Base-by-base conservation (phyloP, 192 early-diverging fungal species). In the Backusella mclennaniae region DNA sequence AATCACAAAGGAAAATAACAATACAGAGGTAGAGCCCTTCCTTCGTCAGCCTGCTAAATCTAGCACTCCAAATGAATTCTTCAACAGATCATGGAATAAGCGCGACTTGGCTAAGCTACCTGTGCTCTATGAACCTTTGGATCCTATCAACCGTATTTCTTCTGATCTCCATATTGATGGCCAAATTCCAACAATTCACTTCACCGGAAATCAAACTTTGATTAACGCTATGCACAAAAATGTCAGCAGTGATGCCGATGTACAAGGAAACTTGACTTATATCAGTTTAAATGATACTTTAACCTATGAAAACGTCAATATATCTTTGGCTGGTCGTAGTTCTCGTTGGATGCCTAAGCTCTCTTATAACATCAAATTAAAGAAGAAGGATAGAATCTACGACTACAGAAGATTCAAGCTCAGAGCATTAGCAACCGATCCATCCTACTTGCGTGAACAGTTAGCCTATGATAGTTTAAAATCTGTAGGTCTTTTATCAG, bases 371-470 rank as follows among this genome's bases (percentile, higher is more conserved):
- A n/a, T 81, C 14, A 77, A 81, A 38, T 12, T 81, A 3, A n/a
- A 71, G 3, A 76, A 80, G 36, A 7, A 77, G 6, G 73, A 76
- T 29, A 23, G 35, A 11, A 15, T 81, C 19, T 81, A 63, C 35
- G 72, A 73, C 0, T 56, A 73, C 8, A n/a, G 52, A 35, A 66
- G 73, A 46, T 17, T 81, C 15, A 81, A 81, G 21, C 53, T 81
- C 14, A 44, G 80, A n/a, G 66, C 72, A 0, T 56, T 77, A 36
- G 69, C 67, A 31, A 74, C 72, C 2, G 80, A 81, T 66, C 76
- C 75, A 31, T 76, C 80, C 26, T 81, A 81, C 19, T 42, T 81
- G 39, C 75, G 80, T 71, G 80, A 81, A 74, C 49, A 70, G 12
- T 23, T 81, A 6, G 63, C 46, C 7, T 81, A 77, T 66, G 76